Base-by-base conservation (phyloP, 371 early-diverging fungal species). In the Spraguea lophii region DNA sequence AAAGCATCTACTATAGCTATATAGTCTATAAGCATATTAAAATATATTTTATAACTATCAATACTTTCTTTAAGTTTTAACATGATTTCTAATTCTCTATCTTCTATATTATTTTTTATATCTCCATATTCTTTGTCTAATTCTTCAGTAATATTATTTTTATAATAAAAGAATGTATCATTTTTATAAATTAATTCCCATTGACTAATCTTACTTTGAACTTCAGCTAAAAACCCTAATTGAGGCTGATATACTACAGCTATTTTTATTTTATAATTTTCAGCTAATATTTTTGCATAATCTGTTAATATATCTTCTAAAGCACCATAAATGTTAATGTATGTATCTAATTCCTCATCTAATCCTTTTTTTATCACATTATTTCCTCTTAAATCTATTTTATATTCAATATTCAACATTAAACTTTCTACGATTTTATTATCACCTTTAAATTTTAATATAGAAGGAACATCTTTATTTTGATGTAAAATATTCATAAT, bases 211-310 rank as follows among this genome's bases (percentile, higher is more conserved):
- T 30, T 30, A 4, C 2, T 15, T 4, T 30, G 26, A 6, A 23
- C 43, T 46, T 59, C 59, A 15, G 54, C 46, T 15, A 59, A 20
- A 39, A 53, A 59, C 16, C 59, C 59, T 0, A 59, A 0, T 44
- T 59, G 59, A 17, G 59, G 59, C 20, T 48, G 46, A 46, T 59
- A 59, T 7, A 59, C 34, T 21, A 59, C 43, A 30, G 4, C 16
- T 12, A 52, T 3, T 3, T 21, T 17, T 30, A 38, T 25, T 9
- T 45, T 38, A 10, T 46, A 19, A 19, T 51, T 23, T 12, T 48
- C 30, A 2, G 41, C 32, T 17, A 52, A 27, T 26, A 45, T 49
- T 23, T 37, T 37, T 12, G 48, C 59, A 17, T 49, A 39, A 24
- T 47, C 16, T 24, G 45, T 44, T 39, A 59, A 45, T 7, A 30